Conservation (phyloP, 2,329 filamentous ascomycete species). For the Alternaria sp. region DNA sequence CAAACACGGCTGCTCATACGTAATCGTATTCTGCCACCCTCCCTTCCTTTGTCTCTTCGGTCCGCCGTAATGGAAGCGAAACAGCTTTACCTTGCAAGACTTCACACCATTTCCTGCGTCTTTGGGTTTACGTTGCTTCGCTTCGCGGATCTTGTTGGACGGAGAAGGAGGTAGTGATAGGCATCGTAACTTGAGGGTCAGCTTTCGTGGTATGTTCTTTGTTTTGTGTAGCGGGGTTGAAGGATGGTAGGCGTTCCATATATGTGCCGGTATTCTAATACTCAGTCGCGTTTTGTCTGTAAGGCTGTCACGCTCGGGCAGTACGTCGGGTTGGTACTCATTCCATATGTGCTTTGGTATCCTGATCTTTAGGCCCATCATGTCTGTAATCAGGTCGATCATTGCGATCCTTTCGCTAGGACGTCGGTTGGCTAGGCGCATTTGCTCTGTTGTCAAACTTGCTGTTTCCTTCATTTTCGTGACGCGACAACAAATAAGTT, state of each 20-base stretch:
- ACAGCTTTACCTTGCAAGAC: constrained; percentile 22
- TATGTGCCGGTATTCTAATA: constrained; percentile 11
- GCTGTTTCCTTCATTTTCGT: not conserved
- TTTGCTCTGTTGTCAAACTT: not conserved
- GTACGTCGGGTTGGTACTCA: not conserved
- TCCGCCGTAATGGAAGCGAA: constrained; percentile 26
- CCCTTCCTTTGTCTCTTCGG: constrained; percentile 7
- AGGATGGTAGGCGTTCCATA: constrained; percentile 18
- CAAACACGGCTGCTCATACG: constrained; percentile 20
- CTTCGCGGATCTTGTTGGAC: not conserved
- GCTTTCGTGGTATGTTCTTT: not conserved
- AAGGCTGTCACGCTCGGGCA: rapidly evolving
- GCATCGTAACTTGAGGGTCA: not conserved
- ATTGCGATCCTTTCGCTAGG: not conserved
- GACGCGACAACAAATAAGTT: not conserved
- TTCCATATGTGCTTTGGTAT: constrained; percentile 23
- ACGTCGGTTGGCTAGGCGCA: not conserved
- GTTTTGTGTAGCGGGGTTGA: too few relatives aligned
- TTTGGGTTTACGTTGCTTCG: too few relatives aligned
- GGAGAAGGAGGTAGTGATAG: too few relatives aligned
- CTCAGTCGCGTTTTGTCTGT: not conserved
- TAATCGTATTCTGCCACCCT: constrained; percentile 7
- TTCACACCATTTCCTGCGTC: not conserved
- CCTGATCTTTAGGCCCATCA: constrained; percentile 7
- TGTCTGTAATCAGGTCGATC: not conserved